Evolutionary conservation across 495 filamentous ascomycete genomes (phyloP).

Genomic region (Hypomontagnella monticulosa): DNA sequence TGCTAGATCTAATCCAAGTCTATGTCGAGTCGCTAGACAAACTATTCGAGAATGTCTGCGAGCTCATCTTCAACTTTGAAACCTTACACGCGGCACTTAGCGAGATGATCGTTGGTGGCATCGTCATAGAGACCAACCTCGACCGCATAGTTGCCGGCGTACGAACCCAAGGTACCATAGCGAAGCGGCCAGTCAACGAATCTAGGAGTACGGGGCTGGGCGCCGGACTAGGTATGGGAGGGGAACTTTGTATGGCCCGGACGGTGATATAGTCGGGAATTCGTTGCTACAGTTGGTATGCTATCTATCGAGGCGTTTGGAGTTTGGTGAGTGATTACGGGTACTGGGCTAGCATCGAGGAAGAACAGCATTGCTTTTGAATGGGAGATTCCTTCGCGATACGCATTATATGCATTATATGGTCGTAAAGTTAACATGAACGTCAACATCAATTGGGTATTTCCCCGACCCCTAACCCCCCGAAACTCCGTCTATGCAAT

Average conservation of each 20-base stretch:
- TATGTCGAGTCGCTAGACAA: slow-evolving; percentile 95
- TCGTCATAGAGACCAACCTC: slow-evolving; percentile 92
- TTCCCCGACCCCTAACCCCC: slow-evolving; percentile 5
- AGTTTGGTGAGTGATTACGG: slow-evolving; percentile 30
- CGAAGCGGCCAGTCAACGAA: slow-evolving; percentile 74
- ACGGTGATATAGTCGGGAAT: no score
- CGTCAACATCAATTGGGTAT: slow-evolving; percentile 31
- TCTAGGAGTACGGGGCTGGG: slow-evolving; percentile 52
- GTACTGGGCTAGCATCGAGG: slow-evolving; percentile 20
- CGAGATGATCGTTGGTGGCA: slow-evolving; percentile 96
- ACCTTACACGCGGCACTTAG: slow-evolving; percentile 88
- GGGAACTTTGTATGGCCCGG: slow-evolving; percentile 68
- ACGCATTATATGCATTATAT: neutral
- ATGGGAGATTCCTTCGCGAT: slow-evolving; percentile 12
- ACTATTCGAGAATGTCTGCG: slow-evolving; percentile 97
- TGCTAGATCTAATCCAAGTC: slow-evolving; percentile 96
- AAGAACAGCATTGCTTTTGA: slow-evolving; percentile 26
- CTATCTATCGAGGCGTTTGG: slow-evolving; percentile 14
- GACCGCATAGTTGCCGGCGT: slow-evolving; percentile 90
- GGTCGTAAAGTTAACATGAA: slow-evolving; percentile 6
- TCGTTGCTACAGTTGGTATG: no score
- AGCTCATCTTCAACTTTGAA: slow-evolving; percentile 99
- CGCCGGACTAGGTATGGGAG: slow-evolving; percentile 61
- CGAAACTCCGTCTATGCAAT: slow-evolving; percentile 35
- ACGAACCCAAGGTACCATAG: slow-evolving; percentile 75